Conservation (phyloP, 768 basidiomycete species). For the Candolleomyces eurysporus region DNA sequence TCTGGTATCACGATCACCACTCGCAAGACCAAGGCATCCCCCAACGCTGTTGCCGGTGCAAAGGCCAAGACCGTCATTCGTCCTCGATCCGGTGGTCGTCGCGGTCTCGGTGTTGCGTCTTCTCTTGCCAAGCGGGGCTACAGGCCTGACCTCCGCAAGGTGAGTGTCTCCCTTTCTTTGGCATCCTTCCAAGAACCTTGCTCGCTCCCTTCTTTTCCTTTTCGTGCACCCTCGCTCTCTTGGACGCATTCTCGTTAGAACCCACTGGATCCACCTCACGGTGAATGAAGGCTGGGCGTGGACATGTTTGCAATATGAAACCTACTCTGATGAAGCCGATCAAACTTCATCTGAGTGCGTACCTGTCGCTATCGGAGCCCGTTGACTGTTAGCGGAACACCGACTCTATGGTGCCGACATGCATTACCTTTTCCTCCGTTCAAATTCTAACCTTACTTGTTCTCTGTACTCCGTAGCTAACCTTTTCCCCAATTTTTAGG, state of each 20-base stretch:
- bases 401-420: slow-evolving; percentile 77
- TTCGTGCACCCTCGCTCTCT: slow-evolving; percentile 11
- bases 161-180: slow-evolving; percentile 38
- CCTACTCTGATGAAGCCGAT: slow-evolving; percentile 49
- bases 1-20: slow-evolving; percentile 59
- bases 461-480: slow-evolving; percentile 24
- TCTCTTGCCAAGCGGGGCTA: slow-evolving; percentile 63
- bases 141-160: slow-evolving; percentile 74
- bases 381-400: slow-evolving; percentile 61
- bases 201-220: slow-evolving; percentile 12
- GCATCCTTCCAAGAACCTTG: slow-evolving; percentile 1
- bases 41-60: slow-evolving; percentile 47
- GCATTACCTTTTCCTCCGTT: slow-evolving; percentile 14
- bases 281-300: slow-evolving; percentile 85
- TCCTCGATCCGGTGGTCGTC: slow-evolving; percentile 67
- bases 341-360: slow-evolving; percentile 54
- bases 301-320: slow-evolving; percentile 87
- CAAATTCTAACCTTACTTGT: slow-evolving; percentile 9
- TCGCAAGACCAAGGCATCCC: slow-evolving; percentile 61
- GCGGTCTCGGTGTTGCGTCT: slow-evolving; percentile 64
- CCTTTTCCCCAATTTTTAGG: slow-evolving; percentile 39
- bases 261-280: slow-evolving; percentile 69
- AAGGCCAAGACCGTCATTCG: slow-evolving; percentile 54
- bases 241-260: slow-evolving; percentile 86
- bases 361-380: slow-evolving; percentile 79